Percentiles rank a stretch among this genome's conserved stretches.
These are phyloP conservation scores for Aphanoascus verrucosus DNA, from an alignment of 2,329 filamentous ascomycete genomes.

Conservation along the genomic window DNA sequence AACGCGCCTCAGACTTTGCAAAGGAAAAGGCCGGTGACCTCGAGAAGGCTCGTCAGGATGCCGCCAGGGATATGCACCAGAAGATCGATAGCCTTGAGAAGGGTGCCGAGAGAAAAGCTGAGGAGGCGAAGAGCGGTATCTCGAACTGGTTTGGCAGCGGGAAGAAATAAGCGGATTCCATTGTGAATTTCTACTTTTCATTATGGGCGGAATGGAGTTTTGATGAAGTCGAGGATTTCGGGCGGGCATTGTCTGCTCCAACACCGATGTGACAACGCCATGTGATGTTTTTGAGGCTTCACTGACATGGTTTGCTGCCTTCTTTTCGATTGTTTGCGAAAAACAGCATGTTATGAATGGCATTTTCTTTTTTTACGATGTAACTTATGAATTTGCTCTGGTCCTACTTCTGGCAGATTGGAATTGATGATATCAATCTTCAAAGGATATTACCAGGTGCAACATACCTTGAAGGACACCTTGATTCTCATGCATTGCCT, in stretches of 20 bases:
- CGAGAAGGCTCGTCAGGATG: conserved; percentile 56
- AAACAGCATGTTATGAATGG: neutral
- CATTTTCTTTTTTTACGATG: neutral
- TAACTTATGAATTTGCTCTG: too few species aligned
- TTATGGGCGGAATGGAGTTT: neutral
- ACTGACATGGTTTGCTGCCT: neutral
- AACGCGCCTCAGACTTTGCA: conserved; percentile 48
- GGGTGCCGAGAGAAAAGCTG: conserved; percentile 64
- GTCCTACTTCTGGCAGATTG: conserved; percentile 1
- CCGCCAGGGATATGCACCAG: conserved; percentile 40
- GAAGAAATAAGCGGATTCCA: conserved; percentile 14
- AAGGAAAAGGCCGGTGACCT: conserved; percentile 49
- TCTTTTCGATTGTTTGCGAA: neutral
- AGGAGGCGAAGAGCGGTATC: conserved; percentile 73
- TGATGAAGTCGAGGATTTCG: too few species aligned
- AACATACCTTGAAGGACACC: neutral
- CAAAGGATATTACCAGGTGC: neutral
- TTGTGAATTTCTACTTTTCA: neutral
- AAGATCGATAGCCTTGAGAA: conserved; percentile 68
- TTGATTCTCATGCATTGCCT: neutral
- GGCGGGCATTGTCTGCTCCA: too few species aligned
- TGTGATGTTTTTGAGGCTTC: too few species aligned
- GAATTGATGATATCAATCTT: neutral
- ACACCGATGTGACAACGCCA: too few species aligned
- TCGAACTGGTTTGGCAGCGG: conserved; percentile 72